Conservation (phyloP, 2,329 filamentous ascomycete genomes). For the Penicillium sumatraense region DNA sequence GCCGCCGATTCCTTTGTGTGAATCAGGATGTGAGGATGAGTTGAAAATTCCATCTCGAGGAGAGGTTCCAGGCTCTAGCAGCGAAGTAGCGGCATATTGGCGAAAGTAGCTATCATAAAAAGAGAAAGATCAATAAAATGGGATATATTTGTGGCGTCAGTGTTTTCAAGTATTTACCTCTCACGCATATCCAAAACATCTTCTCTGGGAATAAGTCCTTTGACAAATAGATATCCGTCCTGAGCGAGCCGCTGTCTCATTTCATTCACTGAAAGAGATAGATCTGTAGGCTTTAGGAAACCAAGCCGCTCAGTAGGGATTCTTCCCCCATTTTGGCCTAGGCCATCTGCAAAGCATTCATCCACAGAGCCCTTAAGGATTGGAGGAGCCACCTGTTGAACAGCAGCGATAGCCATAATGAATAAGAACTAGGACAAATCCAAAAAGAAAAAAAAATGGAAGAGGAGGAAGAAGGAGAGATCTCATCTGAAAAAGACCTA, state of each 20-base stretch:
- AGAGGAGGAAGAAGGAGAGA: neutral
- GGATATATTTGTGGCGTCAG: no score
- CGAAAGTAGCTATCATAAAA: slow-evolving; percentile 40
- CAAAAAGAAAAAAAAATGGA: no score
- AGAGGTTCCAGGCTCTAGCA: slow-evolving; percentile 44
- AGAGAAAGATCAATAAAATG: neutral
- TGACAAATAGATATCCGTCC: slow-evolving; percentile 51
- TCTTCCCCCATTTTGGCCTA: slow-evolving; percentile 15
- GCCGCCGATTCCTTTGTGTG: slow-evolving; percentile 42
- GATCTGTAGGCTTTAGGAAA: slow-evolving; percentile 7
- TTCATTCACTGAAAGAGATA: slow-evolving; percentile 39
- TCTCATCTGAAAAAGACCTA: neutral
- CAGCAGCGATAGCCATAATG: slow-evolving; percentile 8
- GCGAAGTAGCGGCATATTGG: slow-evolving; percentile 42
- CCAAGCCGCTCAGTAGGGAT: slow-evolving; percentile 10
- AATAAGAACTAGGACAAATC: neutral
- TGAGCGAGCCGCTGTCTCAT: slow-evolving; percentile 42
- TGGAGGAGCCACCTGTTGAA: neutral
- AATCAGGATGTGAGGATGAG: slow-evolving; percentile 34
- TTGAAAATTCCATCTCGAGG: slow-evolving; percentile 51
- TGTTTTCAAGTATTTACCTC: no score
- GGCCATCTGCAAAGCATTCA: slow-evolving; percentile 9
- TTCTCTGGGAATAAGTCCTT: slow-evolving; percentile 47
- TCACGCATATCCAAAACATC: slow-evolving; percentile 48
- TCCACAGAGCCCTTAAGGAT: slow-evolving; percentile 2